Conservation (phyloP, 2,329 filamentous ascomycete genomes). For the Penicillium sp. region DNA sequence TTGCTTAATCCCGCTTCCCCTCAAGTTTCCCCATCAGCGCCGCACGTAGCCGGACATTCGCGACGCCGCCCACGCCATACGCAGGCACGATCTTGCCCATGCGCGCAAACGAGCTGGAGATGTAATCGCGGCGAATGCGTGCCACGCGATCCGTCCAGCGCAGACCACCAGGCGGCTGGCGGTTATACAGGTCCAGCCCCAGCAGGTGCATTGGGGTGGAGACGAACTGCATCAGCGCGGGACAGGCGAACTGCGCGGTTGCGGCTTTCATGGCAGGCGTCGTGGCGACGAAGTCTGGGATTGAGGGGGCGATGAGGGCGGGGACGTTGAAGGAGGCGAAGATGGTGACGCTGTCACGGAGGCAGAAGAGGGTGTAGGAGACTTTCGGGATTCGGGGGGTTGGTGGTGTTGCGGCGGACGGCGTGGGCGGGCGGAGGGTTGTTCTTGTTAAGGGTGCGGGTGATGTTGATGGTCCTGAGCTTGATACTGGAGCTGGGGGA, state of each 20-base stretch:
- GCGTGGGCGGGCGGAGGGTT: slow-evolving; percentile 13
- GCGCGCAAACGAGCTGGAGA: slow-evolving; percentile 67
- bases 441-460: slow-evolving; percentile 1
- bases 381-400: slow-evolving; percentile 59
- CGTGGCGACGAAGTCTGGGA: slow-evolving; percentile 55
- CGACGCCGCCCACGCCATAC: slow-evolving; percentile 83
- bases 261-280: slow-evolving; percentile 52
- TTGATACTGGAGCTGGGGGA: slow-evolving; percentile 26
- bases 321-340: slow-evolving; percentile 92
- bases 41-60: slow-evolving; percentile 70
- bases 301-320: slow-evolving; percentile 67
- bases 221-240: slow-evolving; percentile 72
- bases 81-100: slow-evolving; percentile 84
- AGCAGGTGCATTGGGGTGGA: slow-evolving; percentile 82
- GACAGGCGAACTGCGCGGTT: slow-evolving; percentile 75
- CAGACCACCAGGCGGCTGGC: slow-evolving; percentile 47
- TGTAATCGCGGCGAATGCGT: slow-evolving; percentile 72
- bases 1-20: slow-evolving; percentile 44
- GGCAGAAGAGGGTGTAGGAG: slow-evolving; percentile 74
- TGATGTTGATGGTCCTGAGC: not conserved
- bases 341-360: slow-evolving; percentile 82
- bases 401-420: slow-evolving; percentile 18
- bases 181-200: slow-evolving; percentile 82
- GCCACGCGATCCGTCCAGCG: slow-evolving; percentile 60
- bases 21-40: slow-evolving; percentile 64